Evolutionary conservation across 2,329 filamentous ascomycete genomes (phyloP), one percentile per base, ranked within the genome.

Genomic region (Penicillium sclerotiorum): DNA sequence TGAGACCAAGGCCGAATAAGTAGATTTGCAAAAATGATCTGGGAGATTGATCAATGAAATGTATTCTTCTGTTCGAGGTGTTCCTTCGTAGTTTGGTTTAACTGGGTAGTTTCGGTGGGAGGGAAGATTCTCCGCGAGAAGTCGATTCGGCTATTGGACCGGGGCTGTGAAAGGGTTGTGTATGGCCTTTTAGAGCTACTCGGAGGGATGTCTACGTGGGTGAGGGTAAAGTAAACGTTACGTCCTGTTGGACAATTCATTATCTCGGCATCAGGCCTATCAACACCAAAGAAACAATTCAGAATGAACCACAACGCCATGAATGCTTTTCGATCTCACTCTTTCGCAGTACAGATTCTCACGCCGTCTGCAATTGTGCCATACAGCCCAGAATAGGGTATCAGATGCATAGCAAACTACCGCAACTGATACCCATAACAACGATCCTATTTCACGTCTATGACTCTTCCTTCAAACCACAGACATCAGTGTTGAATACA

Each of bases 1-100:
- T 71, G 94, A 99, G 83, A 88, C 85, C 78, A 96, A 96, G 80
- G 90, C 94, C 75, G 91, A 96, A 82, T 96, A 94, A 80, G 64
- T 47, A 55, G 42, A 53, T 41, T 53, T 46, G 30, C 36, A 45
- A 58, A 56, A 54, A 41, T 49, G 42, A 47, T 53, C 56, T 51
- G 52, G 56, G 54, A 38, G n/a, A 23, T 35, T 30, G 35, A 53
- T 56, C 58, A 59, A 60, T 60, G 58, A 60, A 60, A 53, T 60
- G 46, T 51, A 50, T 56, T 51, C 54, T 55, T 56, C 41, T 47
- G 44, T 45, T 58, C 52, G 47, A 33, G 8, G 25, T 17, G 33
- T 40, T 21, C 8, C 42, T 22, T 21, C 43, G 15, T 15, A 20
- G 17, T 12, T 41, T n/a, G 23, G 17, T 18, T n/a, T 28, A 2